Conservation (phyloP, 768 basidiomycete species). For the Tylopilus cervinicoccineus region DNA sequence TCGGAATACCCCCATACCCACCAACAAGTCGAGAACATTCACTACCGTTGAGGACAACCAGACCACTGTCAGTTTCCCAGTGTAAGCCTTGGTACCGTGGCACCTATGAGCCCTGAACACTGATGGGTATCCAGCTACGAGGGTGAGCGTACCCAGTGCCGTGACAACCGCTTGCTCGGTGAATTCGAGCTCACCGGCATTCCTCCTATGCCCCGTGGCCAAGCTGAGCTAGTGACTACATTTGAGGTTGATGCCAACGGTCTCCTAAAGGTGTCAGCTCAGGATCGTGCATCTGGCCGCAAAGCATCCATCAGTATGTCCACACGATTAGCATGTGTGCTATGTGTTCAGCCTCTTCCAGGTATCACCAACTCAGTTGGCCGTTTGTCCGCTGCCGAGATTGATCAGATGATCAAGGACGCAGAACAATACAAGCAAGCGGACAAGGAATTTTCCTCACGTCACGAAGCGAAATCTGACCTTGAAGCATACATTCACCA, state of each 20-base stretch:
- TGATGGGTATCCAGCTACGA: slow-evolving; percentile 64
- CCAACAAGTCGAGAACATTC: slow-evolving; percentile 98
- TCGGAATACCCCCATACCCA: slow-evolving; percentile 98
- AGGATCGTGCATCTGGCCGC: slow-evolving; percentile 97
- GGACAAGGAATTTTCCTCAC: slow-evolving; percentile 97
- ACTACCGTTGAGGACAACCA: slow-evolving; percentile 99
- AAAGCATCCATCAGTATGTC: slow-evolving; percentile 93
- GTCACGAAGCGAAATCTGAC: slow-evolving; percentile 97
- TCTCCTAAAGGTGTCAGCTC: slow-evolving; percentile 96
- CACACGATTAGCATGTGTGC: slow-evolving; percentile 1
- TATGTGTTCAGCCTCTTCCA: slow-evolving; percentile 27
- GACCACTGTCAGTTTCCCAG: slow-evolving; percentile 99
- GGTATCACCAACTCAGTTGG: slow-evolving; percentile 99
- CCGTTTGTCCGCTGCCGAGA: slow-evolving; percentile 94
- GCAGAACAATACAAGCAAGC: slow-evolving; percentile 94
- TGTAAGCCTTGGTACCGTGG: slow-evolving; percentile 44
- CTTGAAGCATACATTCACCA: slow-evolving; percentile 97
- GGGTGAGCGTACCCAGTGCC: slow-evolving; percentile 99
- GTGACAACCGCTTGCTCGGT: slow-evolving; percentile 97
- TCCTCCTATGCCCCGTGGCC: slow-evolving; percentile 98
- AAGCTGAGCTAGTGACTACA: slow-evolving; percentile 98
- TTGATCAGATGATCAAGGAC: slow-evolving; percentile 99
- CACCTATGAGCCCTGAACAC: not conserved
- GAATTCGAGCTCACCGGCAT: slow-evolving; percentile 99
- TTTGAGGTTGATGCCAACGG: slow-evolving; percentile 99